Conservation (phyloP, 1,139 yeast species). For the Diutina rugosa region DNA sequence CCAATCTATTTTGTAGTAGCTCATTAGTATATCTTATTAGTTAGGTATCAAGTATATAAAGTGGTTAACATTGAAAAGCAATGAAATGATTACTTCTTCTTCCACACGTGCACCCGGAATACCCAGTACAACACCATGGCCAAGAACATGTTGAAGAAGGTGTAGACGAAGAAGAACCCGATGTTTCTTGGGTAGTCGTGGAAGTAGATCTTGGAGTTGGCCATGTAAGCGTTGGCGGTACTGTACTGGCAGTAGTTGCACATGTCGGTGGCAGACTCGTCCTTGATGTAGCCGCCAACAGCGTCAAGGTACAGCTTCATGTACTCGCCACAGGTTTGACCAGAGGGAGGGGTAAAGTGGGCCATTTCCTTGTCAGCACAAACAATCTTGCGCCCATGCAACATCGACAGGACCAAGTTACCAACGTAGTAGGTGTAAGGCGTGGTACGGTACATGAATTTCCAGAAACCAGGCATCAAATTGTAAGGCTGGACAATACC, state of each 20-base stretch:
- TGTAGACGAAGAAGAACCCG: constrained; percentile 46
- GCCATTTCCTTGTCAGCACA: constrained; percentile 6
- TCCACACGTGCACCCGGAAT: not conserved
- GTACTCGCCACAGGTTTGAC: constrained; percentile 43
- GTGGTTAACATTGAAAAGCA: too few species aligned
- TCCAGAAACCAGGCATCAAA: constrained; percentile 51
- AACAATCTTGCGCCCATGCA: constrained; percentile 31
- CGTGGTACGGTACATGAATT: constrained; percentile 49
- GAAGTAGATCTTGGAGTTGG: constrained; percentile 28
- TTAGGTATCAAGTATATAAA: not conserved
- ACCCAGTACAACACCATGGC: not conserved
- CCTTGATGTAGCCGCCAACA: constrained; percentile 37
- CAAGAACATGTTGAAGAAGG: constrained; percentile 32
- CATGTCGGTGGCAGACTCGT: constrained; percentile 36
- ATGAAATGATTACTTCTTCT: not conserved
- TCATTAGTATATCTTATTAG: not conserved
- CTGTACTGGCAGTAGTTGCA: constrained; percentile 50
- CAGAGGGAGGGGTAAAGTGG: constrained; percentile 6
- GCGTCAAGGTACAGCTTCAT: constrained; percentile 14
- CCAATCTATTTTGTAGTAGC: too few species aligned
- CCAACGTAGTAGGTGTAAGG: constrained; percentile 61
- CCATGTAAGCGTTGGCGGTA: constrained; percentile 41
- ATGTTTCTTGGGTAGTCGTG: constrained; percentile 50
- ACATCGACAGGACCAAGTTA: constrained; percentile 36
- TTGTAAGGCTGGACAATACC: constrained; percentile 50